Percentiles rank a stretch among this genome's conserved stretches.
Conservation (phyloP, 108 stramenopile species). For the Aurantiochytrium sp. region DNA sequence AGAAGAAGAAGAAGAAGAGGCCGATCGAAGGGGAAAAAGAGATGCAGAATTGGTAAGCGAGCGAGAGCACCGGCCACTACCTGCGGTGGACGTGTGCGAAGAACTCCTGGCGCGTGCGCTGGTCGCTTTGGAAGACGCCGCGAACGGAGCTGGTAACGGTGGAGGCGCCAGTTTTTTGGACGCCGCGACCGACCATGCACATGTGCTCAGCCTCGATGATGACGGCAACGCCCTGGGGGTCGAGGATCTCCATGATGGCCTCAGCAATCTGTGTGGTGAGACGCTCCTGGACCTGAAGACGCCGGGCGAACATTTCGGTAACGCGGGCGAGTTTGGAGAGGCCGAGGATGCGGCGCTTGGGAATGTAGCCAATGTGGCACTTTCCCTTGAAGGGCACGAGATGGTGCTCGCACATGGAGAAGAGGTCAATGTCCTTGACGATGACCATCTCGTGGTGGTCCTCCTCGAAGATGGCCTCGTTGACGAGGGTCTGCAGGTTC, state of each 20-base stretch:
- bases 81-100: constrained; percentile 67
- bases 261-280: constrained; percentile 89
- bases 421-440: constrained; percentile 90
- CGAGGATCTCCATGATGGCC: constrained; percentile 78
- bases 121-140: constrained; percentile 77
- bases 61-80: background rate
- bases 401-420: constrained; percentile 95
- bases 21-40: background rate
- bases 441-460: constrained; percentile 91
- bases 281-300: constrained; percentile 97
- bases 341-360: constrained; percentile 69
- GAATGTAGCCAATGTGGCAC: constrained; percentile 95
- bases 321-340: constrained; percentile 87
- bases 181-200: constrained; percentile 98
- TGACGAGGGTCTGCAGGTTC: constrained; percentile 63
- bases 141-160: constrained; percentile 83
- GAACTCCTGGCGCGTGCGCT: constrained; percentile 84
- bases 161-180: constrained; percentile 75
- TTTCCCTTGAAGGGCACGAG: constrained; percentile 91
- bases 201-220: constrained; percentile 90
- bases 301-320: constrained; percentile 77
- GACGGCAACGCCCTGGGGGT: constrained; percentile 90
- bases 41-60: background rate
- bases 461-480: constrained; percentile 77
- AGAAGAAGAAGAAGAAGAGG: background rate